These are phyloP conservation scores for Xylaria acuta DNA, from an alignment of 495 filamentous ascomycete species.

Conservation along the genomic window DNA sequence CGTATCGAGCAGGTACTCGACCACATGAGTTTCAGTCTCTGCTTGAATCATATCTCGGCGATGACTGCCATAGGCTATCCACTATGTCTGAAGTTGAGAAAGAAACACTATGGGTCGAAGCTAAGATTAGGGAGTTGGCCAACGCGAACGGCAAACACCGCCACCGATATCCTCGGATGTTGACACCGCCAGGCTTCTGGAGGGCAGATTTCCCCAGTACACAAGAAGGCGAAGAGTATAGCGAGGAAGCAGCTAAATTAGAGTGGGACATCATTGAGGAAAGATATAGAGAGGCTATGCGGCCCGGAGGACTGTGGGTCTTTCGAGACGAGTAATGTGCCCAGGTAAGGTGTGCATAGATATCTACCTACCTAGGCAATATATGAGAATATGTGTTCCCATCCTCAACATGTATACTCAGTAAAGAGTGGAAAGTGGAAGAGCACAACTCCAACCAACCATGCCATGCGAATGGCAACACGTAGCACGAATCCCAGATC, in stretches of 20 bases:
- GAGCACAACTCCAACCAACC: background rate
- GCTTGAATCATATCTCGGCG: constrained; percentile 72
- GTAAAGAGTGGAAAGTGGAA: background rate
- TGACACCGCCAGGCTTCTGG: constrained; percentile 88
- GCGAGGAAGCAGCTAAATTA: constrained; percentile 62
- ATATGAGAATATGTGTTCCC: background rate
- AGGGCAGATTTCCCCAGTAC: constrained; percentile 84
- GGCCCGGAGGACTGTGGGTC: constrained; percentile 72
- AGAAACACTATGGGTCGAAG: constrained; percentile 67
- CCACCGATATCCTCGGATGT: constrained; percentile 70
- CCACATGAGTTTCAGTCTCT: constrained; percentile 57
- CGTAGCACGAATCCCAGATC: no score
- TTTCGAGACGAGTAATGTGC: constrained; percentile 75
- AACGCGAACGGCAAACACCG: constrained; percentile 78
- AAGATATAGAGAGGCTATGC: constrained; percentile 81
- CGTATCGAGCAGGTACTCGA: constrained; percentile 43
- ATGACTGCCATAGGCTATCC: constrained; percentile 54
- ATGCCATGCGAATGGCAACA: background rate
- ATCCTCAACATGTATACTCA: background rate
- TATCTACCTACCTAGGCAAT: background rate
- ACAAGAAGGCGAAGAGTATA: constrained; percentile 72
- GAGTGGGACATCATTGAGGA: constrained; percentile 71
- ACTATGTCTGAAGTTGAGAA: constrained; percentile 59
- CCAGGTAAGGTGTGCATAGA: background rate
- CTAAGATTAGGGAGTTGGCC: constrained; percentile 69